These are phyloP conservation scores for Fusarium virguliforme DNA, from an alignment of 2,329 filamentous ascomycete species.

Conservation along the genomic window DNA sequence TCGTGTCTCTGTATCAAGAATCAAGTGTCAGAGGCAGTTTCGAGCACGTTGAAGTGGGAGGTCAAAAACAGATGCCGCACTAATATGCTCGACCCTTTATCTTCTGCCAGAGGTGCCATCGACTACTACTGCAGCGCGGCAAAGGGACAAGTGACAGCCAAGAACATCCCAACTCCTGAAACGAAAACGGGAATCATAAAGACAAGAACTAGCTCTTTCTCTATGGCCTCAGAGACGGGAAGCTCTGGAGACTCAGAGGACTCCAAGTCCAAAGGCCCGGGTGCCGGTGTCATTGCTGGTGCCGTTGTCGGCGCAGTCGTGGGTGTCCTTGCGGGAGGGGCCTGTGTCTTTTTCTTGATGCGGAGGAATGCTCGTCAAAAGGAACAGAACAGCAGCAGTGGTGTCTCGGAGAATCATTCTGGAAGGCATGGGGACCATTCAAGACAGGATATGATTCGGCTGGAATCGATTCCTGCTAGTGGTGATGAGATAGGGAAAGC, in stretches of 20 bases:
- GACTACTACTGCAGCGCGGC: conserved; percentile 2
- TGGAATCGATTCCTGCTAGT: not conserved
- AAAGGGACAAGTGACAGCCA: not conserved
- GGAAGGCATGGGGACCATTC: not conserved
- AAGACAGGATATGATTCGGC: not conserved
- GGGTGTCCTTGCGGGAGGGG: not conserved
- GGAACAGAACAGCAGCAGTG: not conserved
- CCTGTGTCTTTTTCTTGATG: not conserved
- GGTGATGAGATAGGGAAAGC: conserved; percentile 2
- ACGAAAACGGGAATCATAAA: not conserved
- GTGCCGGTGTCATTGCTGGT: not conserved
- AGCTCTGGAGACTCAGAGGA: not conserved
- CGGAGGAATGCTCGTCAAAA: not conserved
- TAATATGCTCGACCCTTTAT: not conserved
- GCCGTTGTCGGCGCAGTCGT: not conserved
- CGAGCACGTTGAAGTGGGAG: not conserved
- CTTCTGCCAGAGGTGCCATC: not conserved
- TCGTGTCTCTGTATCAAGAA: not conserved
- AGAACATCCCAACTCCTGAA: not conserved
- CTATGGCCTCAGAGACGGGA: not conserved
- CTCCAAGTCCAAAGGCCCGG: not conserved
- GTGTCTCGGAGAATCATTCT: not conserved
- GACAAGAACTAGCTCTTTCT: not conserved
- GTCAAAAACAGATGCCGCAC: not conserved
- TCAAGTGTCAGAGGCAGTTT: not conserved